These are phyloP conservation scores for Helichrysum umbraculigerum DNA, from an alignment of 129 eudicot species.

Conservation along the genomic window DNA sequence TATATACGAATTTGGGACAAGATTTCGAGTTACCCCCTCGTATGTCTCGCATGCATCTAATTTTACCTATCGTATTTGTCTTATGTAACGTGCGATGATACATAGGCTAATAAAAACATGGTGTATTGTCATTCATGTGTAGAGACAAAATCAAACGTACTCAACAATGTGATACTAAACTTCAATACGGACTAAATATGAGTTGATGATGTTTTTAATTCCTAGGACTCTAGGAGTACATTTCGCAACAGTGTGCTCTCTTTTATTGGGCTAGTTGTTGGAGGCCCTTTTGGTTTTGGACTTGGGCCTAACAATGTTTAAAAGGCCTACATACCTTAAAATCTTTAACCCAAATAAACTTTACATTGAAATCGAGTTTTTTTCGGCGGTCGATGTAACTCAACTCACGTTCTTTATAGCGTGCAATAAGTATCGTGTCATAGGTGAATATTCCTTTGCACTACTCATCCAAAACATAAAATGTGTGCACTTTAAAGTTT, in stretches of 20 bases:
- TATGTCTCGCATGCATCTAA: background rate
- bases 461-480: no score
- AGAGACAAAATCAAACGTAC: background rate
- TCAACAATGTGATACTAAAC: background rate
- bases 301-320: background rate
- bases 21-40: background rate
- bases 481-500: no score
- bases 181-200: background rate
- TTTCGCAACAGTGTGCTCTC: background rate
- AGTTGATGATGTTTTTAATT: no score
- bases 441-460: no score
- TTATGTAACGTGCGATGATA: background rate
- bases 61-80: background rate
- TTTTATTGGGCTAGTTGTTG: background rate
- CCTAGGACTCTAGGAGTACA: no score
- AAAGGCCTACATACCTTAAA: background rate
- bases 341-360: background rate
- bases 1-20: background rate
- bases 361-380: background rate
- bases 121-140: background rate
- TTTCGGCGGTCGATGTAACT: background rate
- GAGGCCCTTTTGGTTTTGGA: background rate
- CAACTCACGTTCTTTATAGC: no score
- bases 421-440: no score
- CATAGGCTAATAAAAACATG: background rate